Evolutionary conservation across 148 eudicot genomes (phyloP), one percentile per base, ranked within the genome.

Genomic region (Beta vulgaris): DNA sequence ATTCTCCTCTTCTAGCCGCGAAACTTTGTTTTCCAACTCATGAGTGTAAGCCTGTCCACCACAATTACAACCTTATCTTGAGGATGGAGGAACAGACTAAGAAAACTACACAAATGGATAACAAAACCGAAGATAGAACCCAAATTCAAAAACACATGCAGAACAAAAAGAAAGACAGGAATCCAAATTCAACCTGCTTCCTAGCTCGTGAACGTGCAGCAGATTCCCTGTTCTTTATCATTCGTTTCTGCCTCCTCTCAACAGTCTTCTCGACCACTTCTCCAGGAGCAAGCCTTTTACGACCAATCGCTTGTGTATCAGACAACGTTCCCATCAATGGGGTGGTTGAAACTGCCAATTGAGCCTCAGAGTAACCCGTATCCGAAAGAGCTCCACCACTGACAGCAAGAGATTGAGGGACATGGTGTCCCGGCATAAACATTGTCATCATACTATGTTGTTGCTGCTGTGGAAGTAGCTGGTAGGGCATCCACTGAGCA

Each of bases 141-240:
- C 16, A 25, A 39, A 10, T 40, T 44, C 3, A 54, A 18, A 54
- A 18, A 15, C 6, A 57, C 69, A 68, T 60, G 69, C 21, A 65
- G 32, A 36, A 8, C 32, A 64, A 40, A 37, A 46, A 13, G 12
- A 25, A 64, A 42, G 53, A 34, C n/a, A 34, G 42, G 28, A 40
- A 34, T 48, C 53, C 12, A 51, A 61, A 69, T 34, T 69, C 9
- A 31, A 95, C 98, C 98, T 91, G 97, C 76, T 92, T 92, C 79
- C 98, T 92, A 9, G 96, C 97, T 83, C 98, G 91, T 35, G 98
- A 95, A 68, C 98, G 85, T 4, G 98, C 98, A 34, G 98, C 98
- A 49, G 98, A 94, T 85, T 94, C 98, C 72, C 98, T 76, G 64
- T 94, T 94, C 84, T 94, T 91, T 51, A 94, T 94, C 98, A 94